These are phyloP conservation scores for Remersonia thermophila DNA, from an alignment of 2,329 filamentous ascomycete species.

Conservation along the genomic window DNA sequence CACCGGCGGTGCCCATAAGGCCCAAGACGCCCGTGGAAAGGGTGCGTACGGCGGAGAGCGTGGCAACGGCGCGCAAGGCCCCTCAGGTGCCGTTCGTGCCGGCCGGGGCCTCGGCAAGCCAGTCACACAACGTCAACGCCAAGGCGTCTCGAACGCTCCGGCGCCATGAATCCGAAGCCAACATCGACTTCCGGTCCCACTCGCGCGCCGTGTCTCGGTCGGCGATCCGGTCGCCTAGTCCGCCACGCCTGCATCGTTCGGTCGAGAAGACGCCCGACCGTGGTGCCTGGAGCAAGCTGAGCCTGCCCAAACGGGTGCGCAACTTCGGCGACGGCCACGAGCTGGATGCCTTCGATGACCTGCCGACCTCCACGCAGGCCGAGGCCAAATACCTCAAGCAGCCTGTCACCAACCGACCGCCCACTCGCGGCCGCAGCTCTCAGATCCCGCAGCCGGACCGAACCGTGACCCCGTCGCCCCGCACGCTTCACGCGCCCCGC, in stretches of 20 bases:
- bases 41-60: conserved; percentile 38
- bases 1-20: conserved; percentile 40
- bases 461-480: conserved; percentile 39
- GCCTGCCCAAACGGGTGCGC: conserved; percentile 54
- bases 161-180: conserved; percentile 70
- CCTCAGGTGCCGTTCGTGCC: conserved; percentile 66
- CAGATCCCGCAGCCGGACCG: conserved; percentile 44
- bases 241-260: conserved; percentile 34
- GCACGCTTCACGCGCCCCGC: conserved; percentile 44
- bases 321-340: conserved; percentile 89
- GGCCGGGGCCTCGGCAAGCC: conserved; percentile 51
- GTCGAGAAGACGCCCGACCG: conserved; percentile 33
- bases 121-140: conserved; percentile 60
- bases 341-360: conserved; percentile 84
- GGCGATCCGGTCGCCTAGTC: conserved; percentile 48
- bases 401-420: conserved; percentile 56
- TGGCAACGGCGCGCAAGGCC: conserved; percentile 43
- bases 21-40: conserved; percentile 64
- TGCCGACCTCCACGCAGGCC: conserved; percentile 71
- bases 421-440: conserved; percentile 43
- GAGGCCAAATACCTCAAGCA: conserved; percentile 78
- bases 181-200: conserved; percentile 42
- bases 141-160: conserved; percentile 61
- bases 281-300: conserved; percentile 50
- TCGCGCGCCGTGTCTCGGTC: conserved; percentile 48